A percentile compares a stretch with the other conserved stretches of the same genome.
Conservation (phyloP, 1,284 basidiomycete species). For the Cryptococcus sp. region DNA sequence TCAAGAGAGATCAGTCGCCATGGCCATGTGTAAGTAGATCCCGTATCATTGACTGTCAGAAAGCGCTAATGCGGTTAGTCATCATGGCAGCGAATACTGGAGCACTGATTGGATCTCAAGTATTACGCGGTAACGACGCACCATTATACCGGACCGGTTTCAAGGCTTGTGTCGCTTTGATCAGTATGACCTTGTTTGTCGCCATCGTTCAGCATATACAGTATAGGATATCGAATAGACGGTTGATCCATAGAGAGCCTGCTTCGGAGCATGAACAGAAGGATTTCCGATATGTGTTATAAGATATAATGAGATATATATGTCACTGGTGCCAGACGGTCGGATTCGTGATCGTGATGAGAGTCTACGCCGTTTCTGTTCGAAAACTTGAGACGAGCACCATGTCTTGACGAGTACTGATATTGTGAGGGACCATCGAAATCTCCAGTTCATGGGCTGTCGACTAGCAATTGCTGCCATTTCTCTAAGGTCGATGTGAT, state of each 20-base stretch:
- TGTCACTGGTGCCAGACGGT: no score
- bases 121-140: constrained; percentile 32
- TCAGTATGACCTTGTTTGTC: constrained; percentile 12
- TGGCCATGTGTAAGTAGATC: constrained; percentile 27
- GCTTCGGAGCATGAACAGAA: no score
- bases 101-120: constrained; percentile 31
- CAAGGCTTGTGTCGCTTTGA: constrained; percentile 22
- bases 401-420: no score
- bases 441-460: no score
- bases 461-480: constrained; percentile 14
- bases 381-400: no score
- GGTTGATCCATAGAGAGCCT: constrained; percentile 26
- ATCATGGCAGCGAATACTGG: constrained; percentile 36
- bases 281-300: no score
- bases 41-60: not conserved
- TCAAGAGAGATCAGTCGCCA: constrained; percentile 32
- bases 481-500: constrained; percentile 24
- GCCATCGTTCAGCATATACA: constrained; percentile 27
- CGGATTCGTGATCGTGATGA: no score
- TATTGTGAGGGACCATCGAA: no score
- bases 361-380: no score
- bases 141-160: constrained; percentile 33
- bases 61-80: constrained; percentile 7
- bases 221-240: constrained; percentile 24
- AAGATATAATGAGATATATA: no score